Evolutionary conservation across 495 filamentous ascomycete species (phyloP), one percentile per base, ranked within the genome.

Genomic region (Penicillium odoratum): DNA sequence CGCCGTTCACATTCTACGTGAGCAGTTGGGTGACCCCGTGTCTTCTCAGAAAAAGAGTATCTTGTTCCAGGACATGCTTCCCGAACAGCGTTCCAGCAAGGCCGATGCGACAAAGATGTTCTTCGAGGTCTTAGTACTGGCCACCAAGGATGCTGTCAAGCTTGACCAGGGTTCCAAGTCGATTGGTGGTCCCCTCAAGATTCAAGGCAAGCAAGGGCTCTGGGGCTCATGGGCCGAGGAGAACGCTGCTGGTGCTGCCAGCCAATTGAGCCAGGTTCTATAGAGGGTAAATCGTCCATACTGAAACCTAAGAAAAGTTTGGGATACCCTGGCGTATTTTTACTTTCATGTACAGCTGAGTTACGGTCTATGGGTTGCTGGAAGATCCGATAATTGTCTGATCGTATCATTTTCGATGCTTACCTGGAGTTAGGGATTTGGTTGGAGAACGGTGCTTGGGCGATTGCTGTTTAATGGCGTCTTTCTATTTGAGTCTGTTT

Each of bases 51-150:
- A 87, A 76, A 92, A 92, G 68, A 81, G 81, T 40, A 89, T 96
- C 6, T 76, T 92, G 16, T 98, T 98, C 83, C 92, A 97, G 69
- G 90, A 97, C 38, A 81, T 98, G 46, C 81, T 97, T 2, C 94
- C 94, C 1, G 90, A 93, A 74, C 69, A 77, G 49, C 84, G 79
- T 51, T 91, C 94, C 3, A 87, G 81, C 50, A 88, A 89, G 65
- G 86, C 86, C 11, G 94, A 98, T 62, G 95, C 95, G 3, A 97
- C 94, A 40, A 96, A 96, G 79, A 96, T 98, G 93, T 98, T 98
- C 76, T 98, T 98, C 58, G 95, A 98, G 74, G 85, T 93, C 36
- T 78, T 98, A 42, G 94, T 98, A 5, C 77, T 98, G 49, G 95
- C 95, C 10, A 98, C 94, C 11, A 98, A 98, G 79, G 95, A 98